Conservation (phyloP, 441 rosid genomes). For the Mallotus japonicus region DNA sequence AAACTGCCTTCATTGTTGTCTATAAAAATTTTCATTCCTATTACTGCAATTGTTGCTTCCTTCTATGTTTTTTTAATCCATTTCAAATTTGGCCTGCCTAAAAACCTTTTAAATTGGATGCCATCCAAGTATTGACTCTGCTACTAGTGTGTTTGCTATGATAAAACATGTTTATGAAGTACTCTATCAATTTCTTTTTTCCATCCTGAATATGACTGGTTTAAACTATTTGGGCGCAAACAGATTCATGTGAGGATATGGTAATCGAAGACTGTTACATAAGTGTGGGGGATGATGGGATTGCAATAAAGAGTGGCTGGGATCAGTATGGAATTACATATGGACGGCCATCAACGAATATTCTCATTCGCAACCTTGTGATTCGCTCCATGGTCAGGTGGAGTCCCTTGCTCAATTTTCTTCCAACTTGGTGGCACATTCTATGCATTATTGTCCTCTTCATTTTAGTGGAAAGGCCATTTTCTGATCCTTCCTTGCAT, state of each 20-base stretch:
- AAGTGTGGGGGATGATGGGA: constrained; percentile 94
- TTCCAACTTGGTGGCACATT: not conserved
- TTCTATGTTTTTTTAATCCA: not conserved
- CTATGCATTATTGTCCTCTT: not conserved
- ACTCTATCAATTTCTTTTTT: not conserved
- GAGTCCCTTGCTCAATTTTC: constrained; percentile 20
- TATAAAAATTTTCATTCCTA: not conserved
- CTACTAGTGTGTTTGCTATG: not conserved
- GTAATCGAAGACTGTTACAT: constrained; percentile 94
- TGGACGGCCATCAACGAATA: constrained; percentile 76
- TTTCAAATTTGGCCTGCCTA: not conserved
- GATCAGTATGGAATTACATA: constrained; percentile 95
- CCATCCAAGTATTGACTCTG: not conserved
- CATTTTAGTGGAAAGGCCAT: not conserved
- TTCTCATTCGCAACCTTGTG: constrained; percentile 75
- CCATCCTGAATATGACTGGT: not conserved
- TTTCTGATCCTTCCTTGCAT: not conserved
- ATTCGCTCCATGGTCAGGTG: constrained; percentile 96
- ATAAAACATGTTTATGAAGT: constrained; percentile 10
- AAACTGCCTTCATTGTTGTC: not conserved
- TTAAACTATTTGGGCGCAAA: constrained; percentile 13
- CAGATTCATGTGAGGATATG: constrained; percentile 96
- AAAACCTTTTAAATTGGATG: too few relatives aligned
- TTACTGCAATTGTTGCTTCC: not conserved
- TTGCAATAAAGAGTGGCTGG: constrained; percentile 99